Evolutionary conservation across 352 stramenopile genomes (phyloP).

Genomic region (Pythium monospermum): DNA sequence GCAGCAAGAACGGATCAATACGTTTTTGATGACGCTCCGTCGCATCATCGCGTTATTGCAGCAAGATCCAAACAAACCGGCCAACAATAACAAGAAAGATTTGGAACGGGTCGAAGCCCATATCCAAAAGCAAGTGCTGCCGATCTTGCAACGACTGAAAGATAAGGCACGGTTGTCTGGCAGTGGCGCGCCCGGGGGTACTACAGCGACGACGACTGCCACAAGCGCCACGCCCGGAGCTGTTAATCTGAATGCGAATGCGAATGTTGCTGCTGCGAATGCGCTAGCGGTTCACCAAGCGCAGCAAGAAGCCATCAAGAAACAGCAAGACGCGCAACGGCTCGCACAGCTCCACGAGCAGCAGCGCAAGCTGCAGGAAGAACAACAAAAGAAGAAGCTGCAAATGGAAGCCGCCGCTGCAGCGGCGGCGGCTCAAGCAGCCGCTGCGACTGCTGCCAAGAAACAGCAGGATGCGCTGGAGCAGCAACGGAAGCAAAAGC

Average conservation of each 20-base stretch:
- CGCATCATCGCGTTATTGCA: slow-evolving; percentile 75
- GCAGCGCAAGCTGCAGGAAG: slow-evolving; percentile 59
- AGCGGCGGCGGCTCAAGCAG: slow-evolving; percentile 25
- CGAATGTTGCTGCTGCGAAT: slow-evolving; percentile 18
- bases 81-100: slow-evolving; percentile 72
- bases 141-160: slow-evolving; percentile 69
- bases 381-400: slow-evolving; percentile 62
- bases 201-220: not conserved
- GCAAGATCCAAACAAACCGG: slow-evolving; percentile 74
- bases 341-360: slow-evolving; percentile 54
- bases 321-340: slow-evolving; percentile 57
- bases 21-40: slow-evolving; percentile 75
- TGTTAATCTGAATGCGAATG: too few relatives aligned
- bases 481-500: slow-evolving; percentile 63
- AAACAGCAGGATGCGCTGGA: slow-evolving; percentile 63
- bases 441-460: too few relatives aligned
- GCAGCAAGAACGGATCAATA: slow-evolving; percentile 79
- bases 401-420: slow-evolving; percentile 54
- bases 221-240: slow-evolving; percentile 10
- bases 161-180: slow-evolving; percentile 48
- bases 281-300: slow-evolving; percentile 13
- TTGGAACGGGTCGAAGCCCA: slow-evolving; percentile 77
- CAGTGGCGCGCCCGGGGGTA: not conserved
- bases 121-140: slow-evolving; percentile 81
- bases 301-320: slow-evolving; percentile 57